Base-by-base conservation (phyloP, 1,139 yeast genomes). In the Magnusiomyces magnusii region DNA sequence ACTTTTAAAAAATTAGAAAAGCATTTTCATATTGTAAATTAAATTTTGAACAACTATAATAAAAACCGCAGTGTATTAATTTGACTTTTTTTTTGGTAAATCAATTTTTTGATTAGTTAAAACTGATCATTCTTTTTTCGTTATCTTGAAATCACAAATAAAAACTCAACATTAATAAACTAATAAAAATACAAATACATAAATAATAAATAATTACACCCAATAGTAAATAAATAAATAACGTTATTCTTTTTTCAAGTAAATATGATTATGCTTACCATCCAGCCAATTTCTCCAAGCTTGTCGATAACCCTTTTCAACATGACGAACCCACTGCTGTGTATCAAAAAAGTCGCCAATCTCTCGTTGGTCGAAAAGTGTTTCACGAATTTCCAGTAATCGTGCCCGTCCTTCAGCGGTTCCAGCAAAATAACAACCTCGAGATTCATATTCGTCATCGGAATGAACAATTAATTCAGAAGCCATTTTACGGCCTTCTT, bases 251-350 rank as follows among this genome's bases (percentile, higher is more conserved):
- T 39, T 39, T 25, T 19, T 41, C 5, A 54, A 34, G 47, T 23
- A 49, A 54, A 47, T 36, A 52, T 60, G 61, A 24, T 57, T 55
- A 34, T 58, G 59, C 41, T 55, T 44, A 28, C 64, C 64, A 13
- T 60, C 59, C 1, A 68, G 64, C 74, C 74, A 71, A 41, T 68
- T 65, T 2, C 61, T 27, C 74, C 74, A 71, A 31, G 72, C 72
- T 44, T 28, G 41, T 54, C 63, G 60, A 41, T 62, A 66, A 3
- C 70, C 73, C 27, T 58, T 59, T 55, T 71, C 74, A 3, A 71
- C 63, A 42, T 69, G 61, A 23, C 62, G 51, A 15, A 71, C 73
- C 71, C 73, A 71, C 34, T 64, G 58, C 53, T 63, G 57, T 9
- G 74, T 71, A 58, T 70, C 67, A 58, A 71, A 71, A 39, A 71